Evolutionary conservation across 805 yeast genomes (phyloP).

Genomic region (Lipomyces sp.): DNA sequence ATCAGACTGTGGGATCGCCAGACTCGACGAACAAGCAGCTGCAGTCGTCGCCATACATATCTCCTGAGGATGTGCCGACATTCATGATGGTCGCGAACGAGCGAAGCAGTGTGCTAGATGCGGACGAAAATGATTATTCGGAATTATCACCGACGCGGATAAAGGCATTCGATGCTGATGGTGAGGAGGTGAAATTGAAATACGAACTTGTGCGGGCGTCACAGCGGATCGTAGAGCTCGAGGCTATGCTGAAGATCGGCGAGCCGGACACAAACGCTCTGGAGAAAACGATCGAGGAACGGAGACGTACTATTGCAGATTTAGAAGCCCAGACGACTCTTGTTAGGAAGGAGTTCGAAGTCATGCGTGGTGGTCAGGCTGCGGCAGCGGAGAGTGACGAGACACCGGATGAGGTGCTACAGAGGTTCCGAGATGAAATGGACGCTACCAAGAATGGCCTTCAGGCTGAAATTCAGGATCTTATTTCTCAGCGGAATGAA

Average conservation of each 20-base stretch:
- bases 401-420: slow-evolving; percentile 52
- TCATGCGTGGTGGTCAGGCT: slow-evolving; percentile 50
- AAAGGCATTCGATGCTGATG: background rate
- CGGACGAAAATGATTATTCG: background rate
- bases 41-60: slow-evolving; percentile 18
- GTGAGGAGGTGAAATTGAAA: slow-evolving; percentile 12
- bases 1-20: slow-evolving; percentile 1
- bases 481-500: slow-evolving; percentile 42
- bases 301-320: slow-evolving; percentile 46
- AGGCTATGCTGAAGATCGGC: slow-evolving; percentile 16
- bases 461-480: slow-evolving; percentile 51
- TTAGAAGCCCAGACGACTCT: slow-evolving; percentile 45
- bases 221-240: slow-evolving; percentile 33
- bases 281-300: slow-evolving; percentile 36
- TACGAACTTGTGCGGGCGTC: slow-evolving; percentile 22
- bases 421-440: slow-evolving; percentile 53
- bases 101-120: background rate
- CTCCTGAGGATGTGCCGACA: slow-evolving; percentile 10
- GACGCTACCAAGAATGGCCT: slow-evolving; percentile 54
- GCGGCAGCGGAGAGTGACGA: slow-evolving; percentile 45
- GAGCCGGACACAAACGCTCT: slow-evolving; percentile 14
- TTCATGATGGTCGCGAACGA: background rate
- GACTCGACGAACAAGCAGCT: background rate
- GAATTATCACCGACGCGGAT: background rate
- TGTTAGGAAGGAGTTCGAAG: slow-evolving; percentile 49